Evolutionary conservation across 371 early-diverging fungal genomes (phyloP), one percentile per base, ranked within the genome.

Genomic region (Mortierella sp.): DNA sequence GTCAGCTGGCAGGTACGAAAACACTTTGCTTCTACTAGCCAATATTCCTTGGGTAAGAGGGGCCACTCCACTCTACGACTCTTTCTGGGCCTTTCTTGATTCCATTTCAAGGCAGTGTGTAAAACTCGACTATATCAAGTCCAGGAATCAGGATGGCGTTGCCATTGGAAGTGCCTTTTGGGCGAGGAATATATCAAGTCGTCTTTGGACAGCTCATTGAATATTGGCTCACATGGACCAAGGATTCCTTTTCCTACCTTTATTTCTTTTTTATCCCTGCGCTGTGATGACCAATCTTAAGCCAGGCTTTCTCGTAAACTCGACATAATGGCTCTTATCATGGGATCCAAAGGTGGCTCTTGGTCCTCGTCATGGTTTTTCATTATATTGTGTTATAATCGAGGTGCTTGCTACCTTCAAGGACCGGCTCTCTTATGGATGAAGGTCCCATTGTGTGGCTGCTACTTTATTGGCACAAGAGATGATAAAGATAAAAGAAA

Each of bases 1-100:
- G 88, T 89, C 82, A 89, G 85, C 86, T 93, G 93, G 93, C 93
- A 93, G 93, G 93, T 93, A 91, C 83, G 89, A 78, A 40, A 54
- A 63, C 43, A 15, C 51, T 40, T 40, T 56, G 15, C 57, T 56
- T 56, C 57, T 29, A 56, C 57, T 56, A 34, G 57, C 35, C 57
- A n/a, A 32, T 54, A 26, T 37, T 60, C 53, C 35, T 47, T 58
- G 13, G 35, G 22, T 9, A 37, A n/a, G 51, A 54, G 23, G 13
- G 28, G 49, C 22, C 54, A 2, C 15, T 32, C 57, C 28, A 51
- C 12, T 51, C 51, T 7, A 51, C 22, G 51, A n/a, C 51, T 51
- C 51, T 51, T 51, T 51, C 51, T 51, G 22, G 51, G 51, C 51
- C 28, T 28, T 17, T 51, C 51, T 51, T 51, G 51, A 51, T 51